Base-by-base conservation (phyloP, 768 basidiomycete genomes). In the Hypsizygus marmoreus region DNA sequence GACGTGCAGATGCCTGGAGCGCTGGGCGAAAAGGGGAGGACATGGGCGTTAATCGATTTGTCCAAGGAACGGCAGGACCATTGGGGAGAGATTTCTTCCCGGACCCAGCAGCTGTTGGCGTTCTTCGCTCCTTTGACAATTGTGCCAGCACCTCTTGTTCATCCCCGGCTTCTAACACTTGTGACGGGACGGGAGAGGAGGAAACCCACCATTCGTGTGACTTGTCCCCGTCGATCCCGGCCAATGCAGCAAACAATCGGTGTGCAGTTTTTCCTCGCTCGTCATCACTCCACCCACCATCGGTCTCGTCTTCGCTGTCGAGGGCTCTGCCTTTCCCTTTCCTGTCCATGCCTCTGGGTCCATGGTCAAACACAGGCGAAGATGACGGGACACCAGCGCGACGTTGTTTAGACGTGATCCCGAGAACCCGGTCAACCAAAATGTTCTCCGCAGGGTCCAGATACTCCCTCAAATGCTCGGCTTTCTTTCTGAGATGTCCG, bases 241-340 rank as follows among this genome's bases (percentile, higher is more conserved):
- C 68, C 9, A 67, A 61, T 1, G 58, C 54, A 0, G 76, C 80
- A 48, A 86, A 88, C 3, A 87, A 57, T 4, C 59, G 47, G 52
- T 84, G 77, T 0, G 84, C 82, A 6, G 79, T 83, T 40, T 72
- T 67, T 12, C 73, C 80, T 14, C 75, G 73, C n/a, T 75, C 79
- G 36, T 78, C 76, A 33, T 79, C 78, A 34, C 68, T 70, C 29
- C 67, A 70, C 9, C 54, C 56, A 25, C 42, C 47, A 41, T 70
- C 64, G 2, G 66, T 61, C 23, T 67, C 67, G 7, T 68, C 69
- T 19, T 65, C 66, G 40, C 63, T 69, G 16, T 66, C 67, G 23
- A 51, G 8, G 29, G 46, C 30, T 36, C 40, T n/a, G 25, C 40
- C 33, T 57, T 56, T 40, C 45, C 56, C 51, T 52, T 60, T 49